phyloP scores from a whole-genome alignment of 768 basidiomycete genomes.

The Daedaleopsis nitida region DNA sequence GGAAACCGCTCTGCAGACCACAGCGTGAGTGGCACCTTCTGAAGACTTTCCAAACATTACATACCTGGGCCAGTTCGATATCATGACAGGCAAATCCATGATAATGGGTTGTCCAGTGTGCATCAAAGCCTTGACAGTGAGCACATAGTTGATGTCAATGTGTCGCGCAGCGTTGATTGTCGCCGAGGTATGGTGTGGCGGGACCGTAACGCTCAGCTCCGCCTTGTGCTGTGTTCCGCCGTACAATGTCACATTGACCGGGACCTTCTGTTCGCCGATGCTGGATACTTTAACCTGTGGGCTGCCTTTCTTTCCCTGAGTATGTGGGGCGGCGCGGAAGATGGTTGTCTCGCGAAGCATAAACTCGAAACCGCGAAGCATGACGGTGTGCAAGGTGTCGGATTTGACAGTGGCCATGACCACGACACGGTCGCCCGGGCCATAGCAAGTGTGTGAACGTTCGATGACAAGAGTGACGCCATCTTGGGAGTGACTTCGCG shows the following conservation, averaged over 20 bases:
- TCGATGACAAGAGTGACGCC: slow-evolving; percentile 77
- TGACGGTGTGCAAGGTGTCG: slow-evolving; percentile 64
- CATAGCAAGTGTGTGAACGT: slow-evolving; percentile 77
- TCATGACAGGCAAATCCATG: slow-evolving; percentile 76
- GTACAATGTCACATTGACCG: slow-evolving; percentile 72
- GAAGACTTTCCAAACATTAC: slow-evolving; percentile 31
- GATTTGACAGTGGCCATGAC: slow-evolving; percentile 75
- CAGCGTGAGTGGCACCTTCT: background rate
- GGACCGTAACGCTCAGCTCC: slow-evolving; percentile 72
- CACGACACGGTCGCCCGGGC: slow-evolving; percentile 80
- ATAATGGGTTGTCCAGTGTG: slow-evolving; percentile 63
- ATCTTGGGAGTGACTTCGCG: slow-evolving; percentile 63
- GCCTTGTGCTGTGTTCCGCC: slow-evolving; percentile 71
- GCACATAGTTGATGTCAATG: slow-evolving; percentile 82
- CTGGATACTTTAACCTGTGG: slow-evolving; percentile 55
- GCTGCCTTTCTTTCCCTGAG: slow-evolving; percentile 55
- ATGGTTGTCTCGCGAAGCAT: slow-evolving; percentile 76
- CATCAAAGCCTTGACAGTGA: slow-evolving; percentile 77
- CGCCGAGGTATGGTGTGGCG: slow-evolving; percentile 74
- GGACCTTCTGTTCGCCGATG: slow-evolving; percentile 71
- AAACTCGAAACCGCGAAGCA: slow-evolving; percentile 84
- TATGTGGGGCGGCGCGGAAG: slow-evolving; percentile 64
- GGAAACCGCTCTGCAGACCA: slow-evolving; percentile 61
- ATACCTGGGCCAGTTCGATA: slow-evolving; percentile 87
- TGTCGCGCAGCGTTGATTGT: slow-evolving; percentile 81